Evolutionary conservation across 2,329 filamentous ascomycete genomes (phyloP).

Genomic region (Ophiostoma sp.): DNA sequence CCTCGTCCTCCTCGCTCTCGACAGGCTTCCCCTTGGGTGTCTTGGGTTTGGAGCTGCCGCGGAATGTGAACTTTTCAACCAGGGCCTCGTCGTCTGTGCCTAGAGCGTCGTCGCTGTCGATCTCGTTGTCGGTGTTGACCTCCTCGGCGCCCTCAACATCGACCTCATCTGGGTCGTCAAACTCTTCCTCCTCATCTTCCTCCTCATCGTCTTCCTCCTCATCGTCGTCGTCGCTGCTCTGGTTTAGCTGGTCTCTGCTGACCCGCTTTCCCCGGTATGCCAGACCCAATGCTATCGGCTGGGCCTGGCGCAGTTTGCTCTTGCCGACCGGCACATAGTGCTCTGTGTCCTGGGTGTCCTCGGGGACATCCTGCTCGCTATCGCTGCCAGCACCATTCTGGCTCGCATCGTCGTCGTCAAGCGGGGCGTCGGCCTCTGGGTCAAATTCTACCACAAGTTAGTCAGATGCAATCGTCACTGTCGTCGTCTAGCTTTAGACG

Average conservation of each 20-base stretch:
- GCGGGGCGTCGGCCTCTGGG: conserved; percentile 61
- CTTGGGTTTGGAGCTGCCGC: conserved; percentile 51
- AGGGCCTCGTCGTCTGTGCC: conserved; percentile 78
- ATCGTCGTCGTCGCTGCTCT: conserved; percentile 40
- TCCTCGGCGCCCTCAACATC: conserved; percentile 49
- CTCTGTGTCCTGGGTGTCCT: conserved; percentile 63
- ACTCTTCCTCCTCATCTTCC: conserved; percentile 41
- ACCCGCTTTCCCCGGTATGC: conserved; percentile 75
- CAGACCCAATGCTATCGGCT: conserved; percentile 63
- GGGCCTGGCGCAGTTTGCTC: conserved; percentile 73
- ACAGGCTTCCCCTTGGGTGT: conserved; percentile 35
- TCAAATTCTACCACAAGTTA: conserved; percentile 62
- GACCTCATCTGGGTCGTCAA: conserved; percentile 51
- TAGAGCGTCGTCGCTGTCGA: conserved; percentile 64
- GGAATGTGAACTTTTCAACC: conserved; percentile 66
- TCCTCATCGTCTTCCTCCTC: conserved; percentile 50
- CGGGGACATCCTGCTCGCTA: conserved; percentile 45
- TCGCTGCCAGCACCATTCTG: conserved; percentile 38
- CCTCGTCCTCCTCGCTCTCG: conserved; percentile 28
- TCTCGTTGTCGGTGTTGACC: conserved; percentile 54
- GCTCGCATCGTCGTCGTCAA: conserved; percentile 49
- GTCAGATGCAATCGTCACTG: neutral
- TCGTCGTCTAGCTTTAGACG: conserved; percentile 4
- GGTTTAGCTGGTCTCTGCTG: conserved; percentile 60
- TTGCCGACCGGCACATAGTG: conserved; percentile 82